A percentile compares a stretch with the other conserved stretches of the same genome.
Evolutionary conservation across 108 stramenopile species (phyloP).

Genomic region (Phaeodactylum tricornutum): DNA sequence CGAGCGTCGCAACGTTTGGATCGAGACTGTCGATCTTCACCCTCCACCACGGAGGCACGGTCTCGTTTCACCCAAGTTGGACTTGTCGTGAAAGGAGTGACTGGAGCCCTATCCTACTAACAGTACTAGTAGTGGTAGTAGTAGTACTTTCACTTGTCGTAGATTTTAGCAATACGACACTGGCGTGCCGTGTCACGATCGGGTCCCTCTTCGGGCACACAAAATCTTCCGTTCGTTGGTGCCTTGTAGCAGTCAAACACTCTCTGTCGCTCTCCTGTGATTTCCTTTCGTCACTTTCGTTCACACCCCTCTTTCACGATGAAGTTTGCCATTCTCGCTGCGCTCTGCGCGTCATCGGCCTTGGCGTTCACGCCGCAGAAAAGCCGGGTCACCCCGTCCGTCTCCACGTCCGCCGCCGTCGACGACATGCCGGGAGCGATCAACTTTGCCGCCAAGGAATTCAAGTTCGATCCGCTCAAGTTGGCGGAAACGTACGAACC

Average conservation of each 20-base stretch:
- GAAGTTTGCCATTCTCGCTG: slow-evolving; percentile 1
- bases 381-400: slow-evolving; percentile 16
- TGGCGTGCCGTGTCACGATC: too few species aligned
- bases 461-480: slow-evolving; percentile 56
- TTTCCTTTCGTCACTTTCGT: neutral
- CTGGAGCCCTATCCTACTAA: too few species aligned
- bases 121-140: too few species aligned
- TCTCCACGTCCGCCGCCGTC: slow-evolving; percentile 50
- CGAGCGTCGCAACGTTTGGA: too few species aligned
- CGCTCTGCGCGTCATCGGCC: slow-evolving; percentile 3
- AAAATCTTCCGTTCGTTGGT: neutral
- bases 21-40: too few species aligned
- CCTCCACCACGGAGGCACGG: too few species aligned
- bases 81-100: too few species aligned
- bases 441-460: slow-evolving; percentile 42
- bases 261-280: neutral
- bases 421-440: slow-evolving; percentile 29
- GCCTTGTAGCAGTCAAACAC: neutral
- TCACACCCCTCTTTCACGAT: slow-evolving; percentile 11
- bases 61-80: too few species aligned
- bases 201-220: neutral
- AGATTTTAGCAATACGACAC: too few species aligned
- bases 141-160: too few species aligned
- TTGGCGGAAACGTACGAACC: slow-evolving; percentile 53
- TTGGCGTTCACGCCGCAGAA: slow-evolving; percentile 4